Base-by-base conservation (phyloP, 2,329 filamentous ascomycete species). In the Nothomitra cinnamomea region DNA sequence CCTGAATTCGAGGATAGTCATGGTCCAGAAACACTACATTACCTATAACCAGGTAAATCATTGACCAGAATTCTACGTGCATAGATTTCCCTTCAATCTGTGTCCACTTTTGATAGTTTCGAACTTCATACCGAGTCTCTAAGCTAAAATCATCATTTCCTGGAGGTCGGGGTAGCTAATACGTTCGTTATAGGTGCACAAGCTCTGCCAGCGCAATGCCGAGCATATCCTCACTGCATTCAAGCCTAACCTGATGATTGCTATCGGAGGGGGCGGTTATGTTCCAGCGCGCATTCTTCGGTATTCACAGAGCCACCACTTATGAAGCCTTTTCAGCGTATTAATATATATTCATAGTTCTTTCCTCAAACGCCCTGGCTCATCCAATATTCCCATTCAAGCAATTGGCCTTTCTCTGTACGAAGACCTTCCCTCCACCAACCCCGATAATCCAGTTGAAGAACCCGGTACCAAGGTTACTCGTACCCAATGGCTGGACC, bases 401-500 rank as follows among this genome's bases (percentile, higher is more conserved):
- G 92, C 92, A 59, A 98, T 98, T 68, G 92, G 92, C 50, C 83
- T 98, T 59, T 96, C 90, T 21, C 82, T 98, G 54, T 98, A 98
- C 75, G 92, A 98, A 72, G 77, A 81, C 58, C 83, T 96, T 3
- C 24, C 4, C 49, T 66, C 75, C 56, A 63, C 69, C 51, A 73
- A 73, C 56, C 74, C 76, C 58, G 75, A 78, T 55, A 72, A 72
- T 52, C 71, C 74, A 55, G 75, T 87, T 63, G 92, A 98, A 71
- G 72, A 76, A 58, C 83, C 85, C 43, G 90, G 90, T 60, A 95
- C 87, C 60, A 92, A 94, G 72, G 92, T 98, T 61, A 96, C 87
- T 42, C 85, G 92, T 61, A 96, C 92, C 40, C 92, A 98, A 78
- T 98, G 92, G 92, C 81, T 98, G 55, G 92, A 98, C 69, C 74